Evolutionary conservation across 305 asterid genomes (phyloP).

Genomic region (Fraxinus platypoda): DNA sequence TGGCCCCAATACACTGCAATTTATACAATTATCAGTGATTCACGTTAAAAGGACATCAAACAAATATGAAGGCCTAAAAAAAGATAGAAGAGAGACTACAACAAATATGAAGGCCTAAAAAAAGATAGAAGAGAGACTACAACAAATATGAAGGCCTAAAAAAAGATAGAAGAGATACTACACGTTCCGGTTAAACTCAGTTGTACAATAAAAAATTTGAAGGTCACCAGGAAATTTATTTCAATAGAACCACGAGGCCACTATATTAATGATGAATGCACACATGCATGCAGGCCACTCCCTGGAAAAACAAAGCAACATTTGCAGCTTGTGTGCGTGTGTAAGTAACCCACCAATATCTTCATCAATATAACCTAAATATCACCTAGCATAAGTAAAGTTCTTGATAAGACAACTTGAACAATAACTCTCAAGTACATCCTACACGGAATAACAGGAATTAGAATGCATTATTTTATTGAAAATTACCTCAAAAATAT

Average conservation of each 20-base stretch:
- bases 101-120: neutral
- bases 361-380: neutral
- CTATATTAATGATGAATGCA: neutral
- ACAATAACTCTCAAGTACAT: neutral
- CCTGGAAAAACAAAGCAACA: neutral
- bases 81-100: neutral
- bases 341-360: neutral
- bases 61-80: neutral
- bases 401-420: neutral
- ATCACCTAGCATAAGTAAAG: neutral
- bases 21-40: neutral
- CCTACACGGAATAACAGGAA: neutral
- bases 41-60: neutral
- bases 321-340: neutral
- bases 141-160: neutral
- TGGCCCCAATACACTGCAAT: slow-evolving; percentile 90
- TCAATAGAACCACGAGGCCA: neutral
- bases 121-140: too few relatives aligned
- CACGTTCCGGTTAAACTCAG: neutral
- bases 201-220: neutral
- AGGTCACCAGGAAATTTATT: neutral
- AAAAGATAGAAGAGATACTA: neutral
- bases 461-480: neutral
- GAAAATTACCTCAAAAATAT: neutral
- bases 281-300: neutral